Conservation (phyloP, 2,329 filamentous ascomycete genomes). For the Achaetomium macrosporum region DNA sequence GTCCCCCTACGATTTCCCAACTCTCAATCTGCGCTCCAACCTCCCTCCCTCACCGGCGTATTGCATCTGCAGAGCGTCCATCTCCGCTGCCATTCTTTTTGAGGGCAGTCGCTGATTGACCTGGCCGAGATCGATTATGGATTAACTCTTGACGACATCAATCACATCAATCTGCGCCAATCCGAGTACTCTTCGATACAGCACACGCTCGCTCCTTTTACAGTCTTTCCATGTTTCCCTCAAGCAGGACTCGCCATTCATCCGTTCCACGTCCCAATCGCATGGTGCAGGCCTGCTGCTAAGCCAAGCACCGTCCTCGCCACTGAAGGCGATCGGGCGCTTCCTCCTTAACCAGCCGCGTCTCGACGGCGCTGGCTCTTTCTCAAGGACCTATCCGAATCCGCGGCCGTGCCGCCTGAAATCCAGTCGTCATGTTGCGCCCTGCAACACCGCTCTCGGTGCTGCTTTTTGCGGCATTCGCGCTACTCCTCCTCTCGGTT, state of each 20-base stretch:
- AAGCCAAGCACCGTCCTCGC: constrained; percentile 1
- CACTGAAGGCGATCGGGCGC: constrained; percentile 12
- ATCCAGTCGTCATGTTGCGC: constrained; percentile 65
- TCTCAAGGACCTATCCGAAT: constrained; percentile 1
- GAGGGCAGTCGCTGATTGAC: constrained; percentile 7
- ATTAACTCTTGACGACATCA: constrained; percentile 1
- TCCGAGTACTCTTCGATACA: neutral
- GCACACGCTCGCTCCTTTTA: constrained; percentile 11
- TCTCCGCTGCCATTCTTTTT: constrained; percentile 11
- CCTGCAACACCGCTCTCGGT: constrained; percentile 88
- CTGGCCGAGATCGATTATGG: constrained; percentile 7
- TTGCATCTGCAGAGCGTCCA: constrained; percentile 5
- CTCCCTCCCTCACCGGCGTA: too few species aligned
- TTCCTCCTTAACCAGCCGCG: constrained; percentile 32
- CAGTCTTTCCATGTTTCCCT: constrained; percentile 16
- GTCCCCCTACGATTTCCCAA: neutral
- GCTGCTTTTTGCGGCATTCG: constrained; percentile 79
- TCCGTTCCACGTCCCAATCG: neutral
- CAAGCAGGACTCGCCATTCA: neutral
- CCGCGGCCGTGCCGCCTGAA: neutral
- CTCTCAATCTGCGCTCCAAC: neutral
- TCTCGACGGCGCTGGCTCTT: constrained; percentile 40
- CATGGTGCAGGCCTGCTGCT: neutral
- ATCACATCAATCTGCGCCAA: constrained; percentile 1
- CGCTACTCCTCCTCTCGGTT: constrained; percentile 74